Evolutionary conservation across 106 monocot genomes (phyloP).

Genomic region (Narthecium ossifragum): DNA sequence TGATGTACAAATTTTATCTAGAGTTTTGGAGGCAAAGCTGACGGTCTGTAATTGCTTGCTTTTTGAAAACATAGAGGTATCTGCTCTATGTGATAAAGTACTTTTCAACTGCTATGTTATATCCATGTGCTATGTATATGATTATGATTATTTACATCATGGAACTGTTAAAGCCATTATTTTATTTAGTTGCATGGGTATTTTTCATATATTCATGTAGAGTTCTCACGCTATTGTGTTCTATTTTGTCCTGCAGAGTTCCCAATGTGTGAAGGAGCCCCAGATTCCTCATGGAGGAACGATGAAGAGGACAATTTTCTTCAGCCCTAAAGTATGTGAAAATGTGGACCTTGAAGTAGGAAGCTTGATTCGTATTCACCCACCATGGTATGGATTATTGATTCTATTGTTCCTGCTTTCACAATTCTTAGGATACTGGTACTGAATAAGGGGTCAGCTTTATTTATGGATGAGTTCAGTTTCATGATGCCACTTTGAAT

Average conservation of each 20-base stretch:
- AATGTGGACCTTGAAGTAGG: slow-evolving; percentile 10
- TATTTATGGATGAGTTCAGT: no score
- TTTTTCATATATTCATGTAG: no score
- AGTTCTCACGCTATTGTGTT: background rate
- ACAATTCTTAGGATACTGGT: no score
- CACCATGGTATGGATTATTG: slow-evolving; percentile 12
- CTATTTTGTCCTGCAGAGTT: background rate
- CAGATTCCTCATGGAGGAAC: background rate
- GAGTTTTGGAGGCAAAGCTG: slow-evolving; percentile 71
- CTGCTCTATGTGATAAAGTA: no score
- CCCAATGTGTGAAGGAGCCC: background rate
- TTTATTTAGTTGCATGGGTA: no score
- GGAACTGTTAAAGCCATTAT: no score
- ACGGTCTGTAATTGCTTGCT: slow-evolving; percentile 70
- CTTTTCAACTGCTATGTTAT: no score
- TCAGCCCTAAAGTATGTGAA: slow-evolving; percentile 6
- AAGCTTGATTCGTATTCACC: background rate
- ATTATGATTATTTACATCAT: no score
- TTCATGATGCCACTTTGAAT: no score
- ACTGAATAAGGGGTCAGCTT: no score
- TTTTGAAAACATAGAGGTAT: slow-evolving; percentile 35
- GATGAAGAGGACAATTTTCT: background rate
- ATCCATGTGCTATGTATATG: no score
- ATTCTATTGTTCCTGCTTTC: no score
- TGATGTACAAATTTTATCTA: slow-evolving; percentile 64